Evolutionary conservation across 2,329 filamentous ascomycete genomes (phyloP).

Genomic region (Zalaria sp.): DNA sequence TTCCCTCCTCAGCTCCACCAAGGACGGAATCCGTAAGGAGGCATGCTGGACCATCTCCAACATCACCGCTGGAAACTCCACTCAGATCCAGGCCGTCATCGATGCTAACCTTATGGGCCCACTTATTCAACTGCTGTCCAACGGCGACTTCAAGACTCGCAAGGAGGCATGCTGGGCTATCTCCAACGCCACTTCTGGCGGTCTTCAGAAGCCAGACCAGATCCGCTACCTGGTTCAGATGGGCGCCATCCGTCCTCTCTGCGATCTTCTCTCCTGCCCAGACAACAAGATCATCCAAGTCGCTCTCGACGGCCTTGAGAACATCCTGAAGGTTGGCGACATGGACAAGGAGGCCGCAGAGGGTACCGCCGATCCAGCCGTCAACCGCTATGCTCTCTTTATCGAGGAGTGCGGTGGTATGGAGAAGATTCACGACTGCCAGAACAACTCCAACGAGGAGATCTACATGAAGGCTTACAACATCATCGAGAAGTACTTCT

Average conservation of each 20-base stretch:
- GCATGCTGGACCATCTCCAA: constrained; percentile 99
- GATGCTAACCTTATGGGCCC: constrained; percentile 95
- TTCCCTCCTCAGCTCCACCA: constrained; percentile 86
- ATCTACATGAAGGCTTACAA: constrained; percentile 99
- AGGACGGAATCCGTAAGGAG: constrained; percentile 98
- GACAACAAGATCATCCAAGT: constrained; percentile 99
- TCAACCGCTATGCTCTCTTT: constrained; percentile 95
- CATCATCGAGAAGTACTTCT: constrained; percentile 99
- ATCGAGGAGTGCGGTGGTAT: constrained; percentile 98
- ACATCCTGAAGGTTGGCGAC: constrained; percentile 98
- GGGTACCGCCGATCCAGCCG: constrained; percentile 53
- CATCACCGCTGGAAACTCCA: constrained; percentile 94
- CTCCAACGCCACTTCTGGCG: constrained; percentile 93
- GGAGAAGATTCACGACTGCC: constrained; percentile 99
- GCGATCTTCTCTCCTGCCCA: constrained; percentile 85
- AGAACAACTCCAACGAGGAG: constrained; percentile 99
- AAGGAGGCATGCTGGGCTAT: constrained; percentile 99
- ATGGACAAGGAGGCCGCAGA: constrained; percentile 89
- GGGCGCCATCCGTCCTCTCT: constrained; percentile 94
- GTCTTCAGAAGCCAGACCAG: constrained; percentile 96
- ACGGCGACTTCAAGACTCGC: constrained; percentile 96
- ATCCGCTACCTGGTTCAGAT: constrained; percentile 88
- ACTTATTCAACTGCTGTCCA: constrained; percentile 86
- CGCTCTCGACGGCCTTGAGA: constrained; percentile 92
- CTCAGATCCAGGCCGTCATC: constrained; percentile 91